Evolutionary conservation across 768 basidiomycete genomes (phyloP).

Genomic region (Hericium erinaceus): DNA sequence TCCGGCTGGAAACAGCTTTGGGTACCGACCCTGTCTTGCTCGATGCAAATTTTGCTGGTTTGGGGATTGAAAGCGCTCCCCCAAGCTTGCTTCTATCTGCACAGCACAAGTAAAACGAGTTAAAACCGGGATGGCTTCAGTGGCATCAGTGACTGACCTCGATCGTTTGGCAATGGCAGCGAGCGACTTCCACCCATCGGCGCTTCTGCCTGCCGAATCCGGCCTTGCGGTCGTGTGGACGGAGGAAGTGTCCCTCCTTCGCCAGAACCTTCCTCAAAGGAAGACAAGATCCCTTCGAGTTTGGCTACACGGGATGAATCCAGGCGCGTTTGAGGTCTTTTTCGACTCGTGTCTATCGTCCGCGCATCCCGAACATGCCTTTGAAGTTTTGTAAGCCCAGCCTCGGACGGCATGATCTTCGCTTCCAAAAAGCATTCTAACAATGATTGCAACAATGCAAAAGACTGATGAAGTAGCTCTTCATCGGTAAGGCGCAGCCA

Average conservation of each 20-base stretch:
- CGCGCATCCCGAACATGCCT: constrained; percentile 55
- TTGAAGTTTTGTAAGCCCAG: constrained; percentile 55
- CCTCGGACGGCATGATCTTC: constrained; percentile 42
- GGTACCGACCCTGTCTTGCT: constrained; percentile 5
- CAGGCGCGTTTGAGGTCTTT: constrained; percentile 38
- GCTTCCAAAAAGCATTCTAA: constrained; percentile 68
- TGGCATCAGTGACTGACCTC: too few species aligned
- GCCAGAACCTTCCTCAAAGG: constrained; percentile 36
- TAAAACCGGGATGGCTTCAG: too few species aligned
- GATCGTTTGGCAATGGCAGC: too few species aligned
- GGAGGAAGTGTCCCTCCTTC: too few species aligned
- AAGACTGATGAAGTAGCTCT: constrained; percentile 85
- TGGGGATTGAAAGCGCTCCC: too few species aligned
- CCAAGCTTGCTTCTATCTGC: too few species aligned
- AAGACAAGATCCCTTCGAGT: constrained; percentile 56
- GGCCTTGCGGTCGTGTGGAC: too few species aligned
- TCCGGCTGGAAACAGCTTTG: background rate
- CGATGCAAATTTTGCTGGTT: constrained; percentile 21
- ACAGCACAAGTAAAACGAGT: too few species aligned
- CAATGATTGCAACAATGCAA: constrained; percentile 70
- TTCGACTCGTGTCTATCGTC: constrained; percentile 30
- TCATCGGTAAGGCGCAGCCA: constrained; percentile 93
- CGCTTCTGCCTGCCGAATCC: background rate
- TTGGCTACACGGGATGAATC: constrained; percentile 49
- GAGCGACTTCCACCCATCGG: too few species aligned